These are phyloP conservation scores for Penicillium psychrosexuale DNA, from an alignment of 2,329 filamentous ascomycete species.

Conservation along the genomic window DNA sequence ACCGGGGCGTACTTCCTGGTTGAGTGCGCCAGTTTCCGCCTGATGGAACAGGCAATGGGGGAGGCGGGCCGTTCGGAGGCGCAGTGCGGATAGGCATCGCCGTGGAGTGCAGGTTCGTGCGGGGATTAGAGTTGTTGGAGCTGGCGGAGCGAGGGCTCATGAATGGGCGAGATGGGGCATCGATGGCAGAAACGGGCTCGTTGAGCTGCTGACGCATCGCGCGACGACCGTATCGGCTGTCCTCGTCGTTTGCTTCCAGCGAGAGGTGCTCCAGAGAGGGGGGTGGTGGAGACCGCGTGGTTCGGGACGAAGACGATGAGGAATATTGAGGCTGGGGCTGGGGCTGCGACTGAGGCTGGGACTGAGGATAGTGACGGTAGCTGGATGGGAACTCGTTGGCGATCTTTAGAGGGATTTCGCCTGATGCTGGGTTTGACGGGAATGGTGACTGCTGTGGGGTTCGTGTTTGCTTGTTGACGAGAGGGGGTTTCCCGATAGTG, in stretches of 20 bases:
- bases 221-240: constrained; percentile 28
- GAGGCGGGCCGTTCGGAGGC: constrained; percentile 57
- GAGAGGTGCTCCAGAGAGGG: constrained; percentile 46
- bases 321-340: constrained; percentile 24
- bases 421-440: constrained; percentile 39
- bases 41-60: constrained; percentile 51
- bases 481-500: constrained; percentile 39
- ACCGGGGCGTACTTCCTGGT: constrained; percentile 8
- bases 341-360: constrained; percentile 24
- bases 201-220: constrained; percentile 27
- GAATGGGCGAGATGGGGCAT: constrained; percentile 36
- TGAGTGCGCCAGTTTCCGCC: constrained; percentile 29
- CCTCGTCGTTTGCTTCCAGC: constrained; percentile 38
- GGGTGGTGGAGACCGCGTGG: constrained; percentile 34
- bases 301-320: constrained; percentile 23
- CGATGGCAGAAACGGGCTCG: constrained; percentile 40
- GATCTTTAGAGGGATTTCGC: constrained; percentile 64
- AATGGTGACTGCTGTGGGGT: constrained; percentile 19
- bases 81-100: constrained; percentile 63
- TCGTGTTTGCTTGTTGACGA: constrained; percentile 26
- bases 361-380: constrained; percentile 5
- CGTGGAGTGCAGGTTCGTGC: constrained; percentile 49
- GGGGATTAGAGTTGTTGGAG: constrained; percentile 35
- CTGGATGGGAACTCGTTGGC: constrained; percentile 32
- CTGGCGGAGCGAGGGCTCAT: constrained; percentile 42